A percentile compares a stretch with the other conserved stretches of the same genome.
Evolutionary conservation across 371 early-diverging fungal genomes (phyloP).

Genomic region (Capillidium heterosporum): DNA sequence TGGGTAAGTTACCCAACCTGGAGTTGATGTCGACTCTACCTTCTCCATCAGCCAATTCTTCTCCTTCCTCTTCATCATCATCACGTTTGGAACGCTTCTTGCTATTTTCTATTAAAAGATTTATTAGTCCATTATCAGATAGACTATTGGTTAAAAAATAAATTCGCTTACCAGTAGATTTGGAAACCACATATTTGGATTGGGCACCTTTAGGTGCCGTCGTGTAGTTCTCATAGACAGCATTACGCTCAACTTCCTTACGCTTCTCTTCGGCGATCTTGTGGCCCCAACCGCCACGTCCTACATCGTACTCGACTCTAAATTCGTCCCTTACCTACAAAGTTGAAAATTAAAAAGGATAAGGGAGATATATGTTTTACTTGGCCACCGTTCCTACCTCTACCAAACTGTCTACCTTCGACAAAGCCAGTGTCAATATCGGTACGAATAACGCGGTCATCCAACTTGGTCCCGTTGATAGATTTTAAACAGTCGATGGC

Average conservation of each 20-base stretch:
- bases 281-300: constrained; percentile 94
- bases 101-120: too few species aligned
- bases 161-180: background rate
- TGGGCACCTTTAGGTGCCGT: constrained; percentile 35
- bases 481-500: constrained; percentile 87
- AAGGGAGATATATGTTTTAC: constrained; percentile 14
- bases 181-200: background rate
- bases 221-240: constrained; percentile 37
- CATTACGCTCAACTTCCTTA: constrained; percentile 35
- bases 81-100: too few species aligned
- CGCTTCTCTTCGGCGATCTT: constrained; percentile 37
- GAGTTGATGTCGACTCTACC: too few species aligned
- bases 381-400: constrained; percentile 91
- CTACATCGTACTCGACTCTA: constrained; percentile 83
- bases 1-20: too few species aligned
- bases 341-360: background rate
- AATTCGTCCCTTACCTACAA: constrained; percentile 79
- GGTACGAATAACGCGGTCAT: constrained; percentile 84
- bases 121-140: too few species aligned
- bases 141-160: too few species aligned
- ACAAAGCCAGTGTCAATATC: constrained; percentile 96
- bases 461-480: constrained; percentile 85
- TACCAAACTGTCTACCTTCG: constrained; percentile 92
- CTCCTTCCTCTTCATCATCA: too few species aligned
- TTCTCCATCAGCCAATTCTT: too few species aligned